phyloP scores from a whole-genome alignment of 768 basidiomycete species.

The Suillus subluteus region DNA sequence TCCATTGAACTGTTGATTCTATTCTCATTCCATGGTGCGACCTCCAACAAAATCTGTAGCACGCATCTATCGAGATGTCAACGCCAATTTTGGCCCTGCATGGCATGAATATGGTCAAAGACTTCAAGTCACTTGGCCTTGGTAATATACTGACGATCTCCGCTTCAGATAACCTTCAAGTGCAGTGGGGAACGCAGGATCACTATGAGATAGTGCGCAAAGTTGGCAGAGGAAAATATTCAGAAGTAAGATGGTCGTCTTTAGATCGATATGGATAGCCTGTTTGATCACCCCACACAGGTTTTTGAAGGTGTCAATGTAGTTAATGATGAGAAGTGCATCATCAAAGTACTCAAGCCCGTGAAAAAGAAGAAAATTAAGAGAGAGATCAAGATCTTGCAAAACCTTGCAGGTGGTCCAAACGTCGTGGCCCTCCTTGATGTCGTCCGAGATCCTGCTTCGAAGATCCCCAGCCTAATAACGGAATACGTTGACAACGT shows the following conservation, averaged over 20 bases:
- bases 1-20: conserved; percentile 14
- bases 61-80: conserved; percentile 88
- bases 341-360: conserved; percentile 98
- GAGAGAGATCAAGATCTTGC: conserved; percentile 97
- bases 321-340: conserved; percentile 90
- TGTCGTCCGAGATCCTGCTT: conserved; percentile 93
- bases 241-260: conserved; percentile 63
- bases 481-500: conserved; percentile 98
- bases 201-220: conserved; percentile 98
- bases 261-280: conserved; percentile 12
- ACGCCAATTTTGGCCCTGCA: conserved; percentile 81
- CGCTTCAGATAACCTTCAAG: conserved; percentile 84
- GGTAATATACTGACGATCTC: conserved; percentile 19
- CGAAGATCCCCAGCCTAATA: conserved; percentile 95
- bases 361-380: conserved; percentile 99
- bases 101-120: conserved; percentile 94
- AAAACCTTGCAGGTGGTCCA: conserved; percentile 94
- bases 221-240: conserved; percentile 94
- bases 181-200: conserved; percentile 98
- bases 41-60: conserved; percentile 78
- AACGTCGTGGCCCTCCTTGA: conserved; percentile 93
- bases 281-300: conserved; percentile 41
- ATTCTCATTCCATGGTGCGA: conserved; percentile 59
- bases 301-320: conserved; percentile 95
- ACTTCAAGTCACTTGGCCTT: conserved; percentile 6